Evolutionary conservation across 1,284 basidiomycete species (phyloP).

Genomic region (Schizopora paradoxa): DNA sequence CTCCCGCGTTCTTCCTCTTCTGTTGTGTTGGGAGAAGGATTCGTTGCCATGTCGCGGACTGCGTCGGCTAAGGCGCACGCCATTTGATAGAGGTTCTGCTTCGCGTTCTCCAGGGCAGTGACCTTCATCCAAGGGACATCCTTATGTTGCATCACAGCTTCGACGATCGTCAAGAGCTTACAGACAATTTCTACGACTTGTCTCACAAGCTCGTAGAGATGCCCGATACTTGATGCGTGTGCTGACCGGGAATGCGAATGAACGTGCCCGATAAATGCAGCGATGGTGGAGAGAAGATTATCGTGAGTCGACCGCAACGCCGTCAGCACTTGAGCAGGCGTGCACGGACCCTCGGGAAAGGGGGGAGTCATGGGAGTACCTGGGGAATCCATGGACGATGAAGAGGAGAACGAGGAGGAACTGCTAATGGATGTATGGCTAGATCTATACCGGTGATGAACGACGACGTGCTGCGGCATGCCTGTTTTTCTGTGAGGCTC

Average conservation of each 20-base stretch:
- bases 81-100: conserved; percentile 80
- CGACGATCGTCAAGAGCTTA: conserved; percentile 87
- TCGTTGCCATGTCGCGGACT: conserved; percentile 64
- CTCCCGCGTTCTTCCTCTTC: conserved; percentile 80
- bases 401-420: conserved; percentile 56
- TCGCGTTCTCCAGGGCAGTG: conserved; percentile 60
- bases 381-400: conserved; percentile 50
- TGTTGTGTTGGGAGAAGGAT: conserved; percentile 44
- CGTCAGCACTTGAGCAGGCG: conserved; percentile 60
- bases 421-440: conserved; percentile 52
- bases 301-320: conserved; percentile 77
- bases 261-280: conserved; percentile 95
- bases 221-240: conserved; percentile 88
- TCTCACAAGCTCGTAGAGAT: conserved; percentile 89
- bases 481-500: neutral
- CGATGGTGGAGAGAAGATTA: conserved; percentile 87
- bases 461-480: conserved; percentile 2
- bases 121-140: conserved; percentile 52
- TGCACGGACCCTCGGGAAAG: conserved; percentile 68
- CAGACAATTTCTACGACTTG: conserved; percentile 93
- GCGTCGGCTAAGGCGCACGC: conserved; percentile 87
- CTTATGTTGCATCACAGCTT: conserved; percentile 74
- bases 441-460: conserved; percentile 21
- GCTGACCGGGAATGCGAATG: conserved; percentile 87
- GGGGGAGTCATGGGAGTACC: conserved; percentile 41